Percentiles rank a stretch among this genome's conserved stretches.
Conservation (phyloP, 352 stramenopile species). For the Pythium coloratum region DNA sequence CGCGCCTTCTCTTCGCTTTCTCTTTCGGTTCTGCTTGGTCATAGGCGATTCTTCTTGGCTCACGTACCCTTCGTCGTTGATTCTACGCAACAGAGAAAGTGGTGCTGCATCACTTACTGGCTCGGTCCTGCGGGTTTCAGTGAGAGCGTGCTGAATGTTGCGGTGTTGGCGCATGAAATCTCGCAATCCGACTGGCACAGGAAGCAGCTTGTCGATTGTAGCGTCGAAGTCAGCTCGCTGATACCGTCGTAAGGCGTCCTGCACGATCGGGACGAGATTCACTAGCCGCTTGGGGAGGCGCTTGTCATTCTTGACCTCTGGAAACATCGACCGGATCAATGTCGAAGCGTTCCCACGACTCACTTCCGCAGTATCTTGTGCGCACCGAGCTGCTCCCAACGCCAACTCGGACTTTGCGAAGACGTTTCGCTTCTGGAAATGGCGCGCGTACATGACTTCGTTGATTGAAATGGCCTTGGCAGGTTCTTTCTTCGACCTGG, state of each 20-base stretch:
- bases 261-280: constrained; percentile 59
- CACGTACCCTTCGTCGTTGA: constrained; percentile 49
- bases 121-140: background rate
- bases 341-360: constrained; percentile 32
- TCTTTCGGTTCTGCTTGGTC: constrained; percentile 33
- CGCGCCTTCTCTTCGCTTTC: constrained; percentile 49
- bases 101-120: background rate
- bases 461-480: constrained; percentile 48
- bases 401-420: constrained; percentile 41
- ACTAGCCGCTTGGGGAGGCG: constrained; percentile 57
- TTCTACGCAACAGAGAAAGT: background rate
- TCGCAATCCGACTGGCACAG: constrained; percentile 34
- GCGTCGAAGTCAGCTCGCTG: constrained; percentile 36
- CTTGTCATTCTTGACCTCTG: constrained; percentile 27
- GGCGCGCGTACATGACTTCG: constrained; percentile 57
- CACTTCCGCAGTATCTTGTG: constrained; percentile 28
- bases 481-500: background rate
- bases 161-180: constrained; percentile 48
- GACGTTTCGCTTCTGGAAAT: constrained; percentile 34
- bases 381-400: background rate
- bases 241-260: constrained; percentile 46
- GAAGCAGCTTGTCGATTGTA: constrained; percentile 35
- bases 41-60: constrained; percentile 39
- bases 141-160: constrained; percentile 17
- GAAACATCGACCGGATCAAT: constrained; percentile 54